A percentile compares a stretch with the other conserved stretches of the same genome.
Conservation (phyloP, 2,329 filamentous ascomycete species). For the Cadophora sp. region DNA sequence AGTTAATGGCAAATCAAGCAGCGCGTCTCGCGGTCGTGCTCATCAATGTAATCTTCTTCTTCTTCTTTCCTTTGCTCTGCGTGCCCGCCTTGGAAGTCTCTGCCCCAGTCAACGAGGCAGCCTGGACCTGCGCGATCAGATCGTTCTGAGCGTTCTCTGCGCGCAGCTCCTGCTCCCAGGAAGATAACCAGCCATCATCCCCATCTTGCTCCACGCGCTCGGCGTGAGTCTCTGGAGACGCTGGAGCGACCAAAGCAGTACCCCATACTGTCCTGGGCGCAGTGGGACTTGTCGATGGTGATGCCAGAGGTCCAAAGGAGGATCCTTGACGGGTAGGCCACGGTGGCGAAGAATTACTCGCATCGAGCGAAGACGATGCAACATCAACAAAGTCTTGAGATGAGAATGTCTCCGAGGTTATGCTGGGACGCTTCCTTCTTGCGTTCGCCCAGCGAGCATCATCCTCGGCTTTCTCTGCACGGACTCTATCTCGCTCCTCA, state of each 20-base stretch:
- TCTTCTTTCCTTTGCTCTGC: constrained; percentile 70
- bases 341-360: constrained; percentile 54
- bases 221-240: constrained; percentile 60
- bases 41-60: constrained; percentile 76
- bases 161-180: constrained; percentile 79
- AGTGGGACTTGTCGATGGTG: constrained; percentile 81
- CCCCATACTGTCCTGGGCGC: constrained; percentile 88
- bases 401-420: constrained; percentile 42
- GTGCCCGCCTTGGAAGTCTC: constrained; percentile 18
- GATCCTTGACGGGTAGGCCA: constrained; percentile 62
- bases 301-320: constrained; percentile 73
- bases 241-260: constrained; percentile 70
- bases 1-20: constrained; percentile 41
- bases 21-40: constrained; percentile 59
- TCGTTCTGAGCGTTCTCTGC: constrained; percentile 69
- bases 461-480: constrained; percentile 73
- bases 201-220: constrained; percentile 38
- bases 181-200: constrained; percentile 87
- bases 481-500: constrained; percentile 73
- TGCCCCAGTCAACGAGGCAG: constrained; percentile 51
- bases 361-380: constrained; percentile 53
- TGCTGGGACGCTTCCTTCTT: constrained; percentile 60
- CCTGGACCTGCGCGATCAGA: constrained; percentile 64
- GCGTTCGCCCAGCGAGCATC: constrained; percentile 67
- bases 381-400: constrained; percentile 72